A percentile compares a stretch with the other conserved stretches of the same genome.
Evolutionary conservation across 2,329 filamentous ascomycete genomes (phyloP).

Genomic region (Sodiomyces alkalinus): DNA sequence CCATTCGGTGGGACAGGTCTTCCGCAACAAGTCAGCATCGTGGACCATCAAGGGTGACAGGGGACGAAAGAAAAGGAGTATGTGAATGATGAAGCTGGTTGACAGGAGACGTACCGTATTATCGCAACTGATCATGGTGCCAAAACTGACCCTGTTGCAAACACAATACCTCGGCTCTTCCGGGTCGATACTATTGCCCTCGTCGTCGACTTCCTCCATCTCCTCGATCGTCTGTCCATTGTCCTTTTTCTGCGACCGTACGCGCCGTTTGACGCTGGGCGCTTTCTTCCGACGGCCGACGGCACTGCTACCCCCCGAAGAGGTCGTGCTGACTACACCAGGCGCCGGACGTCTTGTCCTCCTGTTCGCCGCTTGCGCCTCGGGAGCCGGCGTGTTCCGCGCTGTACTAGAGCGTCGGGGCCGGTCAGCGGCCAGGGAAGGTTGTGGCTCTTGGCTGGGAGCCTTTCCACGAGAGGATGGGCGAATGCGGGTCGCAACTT

Average conservation of each 20-base stretch:
- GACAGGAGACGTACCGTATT: constrained; percentile 65
- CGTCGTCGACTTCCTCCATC: constrained; percentile 47
- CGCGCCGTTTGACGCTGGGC: constrained; percentile 43
- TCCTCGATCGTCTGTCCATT: constrained; percentile 31
- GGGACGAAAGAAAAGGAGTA: constrained; percentile 12
- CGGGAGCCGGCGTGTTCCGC: constrained; percentile 40
- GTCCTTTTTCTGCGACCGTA: constrained; percentile 30
- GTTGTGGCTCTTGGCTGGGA: constrained; percentile 32
- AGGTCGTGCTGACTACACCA: constrained; percentile 51
- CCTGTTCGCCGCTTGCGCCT: constrained; percentile 27
- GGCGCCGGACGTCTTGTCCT: constrained; percentile 57
- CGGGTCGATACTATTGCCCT: constrained; percentile 56
- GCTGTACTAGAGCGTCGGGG: constrained; percentile 41
- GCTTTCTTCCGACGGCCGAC: constrained; percentile 58
- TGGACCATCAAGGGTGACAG: background rate
- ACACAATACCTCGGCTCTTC: constrained; percentile 64
- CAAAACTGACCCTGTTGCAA: constrained; percentile 68
- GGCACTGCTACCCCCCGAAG: constrained; percentile 46
- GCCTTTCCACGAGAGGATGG: constrained; percentile 34
- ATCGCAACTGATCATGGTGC: constrained; percentile 73
- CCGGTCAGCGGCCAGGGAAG: constrained; percentile 34
- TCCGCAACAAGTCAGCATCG: constrained; percentile 8
- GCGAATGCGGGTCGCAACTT: constrained; percentile 17
- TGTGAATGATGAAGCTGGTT: too few species aligned
- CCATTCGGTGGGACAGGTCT: constrained; percentile 68